Percentiles rank a stretch among this genome's conserved stretches.
phyloP scores from a whole-genome alignment of 768 basidiomycete genomes.

The Pholiota conissans region DNA sequence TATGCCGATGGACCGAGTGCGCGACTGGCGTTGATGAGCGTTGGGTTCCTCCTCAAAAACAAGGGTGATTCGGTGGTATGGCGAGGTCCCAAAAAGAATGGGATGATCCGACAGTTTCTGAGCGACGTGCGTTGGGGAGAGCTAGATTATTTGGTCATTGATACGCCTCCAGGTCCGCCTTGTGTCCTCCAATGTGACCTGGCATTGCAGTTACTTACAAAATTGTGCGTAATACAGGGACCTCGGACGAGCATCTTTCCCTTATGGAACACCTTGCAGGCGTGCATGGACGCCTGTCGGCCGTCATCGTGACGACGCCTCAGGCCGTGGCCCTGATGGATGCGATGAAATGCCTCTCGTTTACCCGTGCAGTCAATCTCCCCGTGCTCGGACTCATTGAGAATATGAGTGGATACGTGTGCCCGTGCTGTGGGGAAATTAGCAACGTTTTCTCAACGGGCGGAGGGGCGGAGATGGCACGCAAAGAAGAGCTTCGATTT shows the following conservation, averaged over 20 bases:
- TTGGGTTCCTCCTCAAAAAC: slow-evolving; percentile 90
- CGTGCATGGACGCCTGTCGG: slow-evolving; percentile 72
- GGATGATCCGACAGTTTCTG: slow-evolving; percentile 95
- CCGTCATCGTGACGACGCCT: slow-evolving; percentile 94
- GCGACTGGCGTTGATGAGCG: slow-evolving; percentile 91
- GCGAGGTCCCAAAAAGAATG: slow-evolving; percentile 98
- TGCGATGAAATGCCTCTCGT: slow-evolving; percentile 94
- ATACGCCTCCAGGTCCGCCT: slow-evolving; percentile 88
- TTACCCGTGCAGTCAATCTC: slow-evolving; percentile 83
- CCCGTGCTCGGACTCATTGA: slow-evolving; percentile 92
- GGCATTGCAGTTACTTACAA: slow-evolving; percentile 16
- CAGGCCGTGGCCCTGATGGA: slow-evolving; percentile 96
- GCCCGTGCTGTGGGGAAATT: slow-evolving; percentile 95
- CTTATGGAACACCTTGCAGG: slow-evolving; percentile 92
- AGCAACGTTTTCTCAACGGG: slow-evolving; percentile 94
- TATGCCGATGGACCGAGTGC: slow-evolving; percentile 82
- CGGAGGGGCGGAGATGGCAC: slow-evolving; percentile 88
- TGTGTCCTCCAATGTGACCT: slow-evolving; percentile 2
- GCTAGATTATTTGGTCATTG: slow-evolving; percentile 88
- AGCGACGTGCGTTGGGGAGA: slow-evolving; percentile 95
- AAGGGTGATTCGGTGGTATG: slow-evolving; percentile 94
- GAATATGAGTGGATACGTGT: slow-evolving; percentile 98
- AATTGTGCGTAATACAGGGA: slow-evolving; percentile 55
- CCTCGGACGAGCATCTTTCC: slow-evolving; percentile 97
- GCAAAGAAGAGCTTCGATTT: slow-evolving; percentile 69